phyloP scores from a whole-genome alignment of 2,329 filamentous ascomycete genomes.

The Nothomitra cinnamomea region DNA sequence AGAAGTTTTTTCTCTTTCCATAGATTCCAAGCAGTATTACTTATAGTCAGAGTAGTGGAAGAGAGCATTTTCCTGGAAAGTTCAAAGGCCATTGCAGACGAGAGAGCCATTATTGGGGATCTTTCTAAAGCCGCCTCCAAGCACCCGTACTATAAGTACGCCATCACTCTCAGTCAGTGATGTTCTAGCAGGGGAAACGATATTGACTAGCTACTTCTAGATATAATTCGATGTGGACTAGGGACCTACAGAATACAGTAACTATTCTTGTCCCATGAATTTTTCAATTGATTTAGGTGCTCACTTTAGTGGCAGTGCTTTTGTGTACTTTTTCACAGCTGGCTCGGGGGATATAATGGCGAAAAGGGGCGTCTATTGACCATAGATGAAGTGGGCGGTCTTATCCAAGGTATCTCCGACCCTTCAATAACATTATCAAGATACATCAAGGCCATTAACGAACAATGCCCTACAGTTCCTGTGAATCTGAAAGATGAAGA shows the following conservation, averaged over 20 bases:
- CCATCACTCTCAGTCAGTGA: not conserved
- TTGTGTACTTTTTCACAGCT: constrained; percentile 46
- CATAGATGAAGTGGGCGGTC: constrained; percentile 69
- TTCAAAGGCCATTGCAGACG: constrained; percentile 50
- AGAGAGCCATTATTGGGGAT: constrained; percentile 52
- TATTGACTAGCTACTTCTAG: constrained; percentile 21
- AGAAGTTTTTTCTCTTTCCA: not conserved
- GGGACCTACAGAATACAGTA: constrained; percentile 66
- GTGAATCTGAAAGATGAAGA: constrained; percentile 82
- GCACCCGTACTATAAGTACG: constrained; percentile 88
- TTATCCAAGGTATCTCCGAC: constrained; percentile 46
- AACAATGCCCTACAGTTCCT: constrained; percentile 40
- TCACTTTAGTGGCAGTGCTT: constrained; percentile 27
- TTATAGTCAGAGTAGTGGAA: too few species aligned
- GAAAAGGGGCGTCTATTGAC: constrained; percentile 55
- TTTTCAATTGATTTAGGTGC: not conserved
- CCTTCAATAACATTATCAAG: too few species aligned
- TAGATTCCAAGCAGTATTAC: too few species aligned
- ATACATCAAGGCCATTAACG: not conserved
- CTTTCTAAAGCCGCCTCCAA: constrained; percentile 60
- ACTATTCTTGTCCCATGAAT: constrained; percentile 23
- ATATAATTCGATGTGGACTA: constrained; percentile 73
- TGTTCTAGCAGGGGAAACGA: not conserved
- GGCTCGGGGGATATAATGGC: constrained; percentile 57
- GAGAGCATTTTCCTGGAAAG: constrained; percentile 22